Evolutionary conservation across 768 basidiomycete species (phyloP).

Genomic region (Sistotremastrum niveocremeum): DNA sequence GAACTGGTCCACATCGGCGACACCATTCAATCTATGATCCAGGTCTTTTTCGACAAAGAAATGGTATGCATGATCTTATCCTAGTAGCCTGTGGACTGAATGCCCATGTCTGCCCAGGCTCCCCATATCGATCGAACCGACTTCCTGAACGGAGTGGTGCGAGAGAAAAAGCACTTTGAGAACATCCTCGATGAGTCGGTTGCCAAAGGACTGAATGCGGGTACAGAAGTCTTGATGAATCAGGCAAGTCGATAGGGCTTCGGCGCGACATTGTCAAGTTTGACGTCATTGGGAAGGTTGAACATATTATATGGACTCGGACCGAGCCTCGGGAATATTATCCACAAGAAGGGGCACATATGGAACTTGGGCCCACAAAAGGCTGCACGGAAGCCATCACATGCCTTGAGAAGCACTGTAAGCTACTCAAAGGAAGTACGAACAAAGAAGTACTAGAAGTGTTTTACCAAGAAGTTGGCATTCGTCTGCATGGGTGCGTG

Average conservation of each 20-base stretch:
- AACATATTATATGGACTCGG: constrained; percentile 75
- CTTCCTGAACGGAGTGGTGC: constrained; percentile 82
- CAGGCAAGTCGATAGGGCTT: constrained; percentile 37
- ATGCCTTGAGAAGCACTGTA: constrained; percentile 84
- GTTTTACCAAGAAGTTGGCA: constrained; percentile 94
- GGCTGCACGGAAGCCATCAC: constrained; percentile 85
- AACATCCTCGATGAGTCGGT: constrained; percentile 86
- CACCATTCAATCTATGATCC: constrained; percentile 93
- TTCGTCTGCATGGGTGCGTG: constrained; percentile 69
- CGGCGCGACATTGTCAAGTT: not conserved
- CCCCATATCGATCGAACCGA: constrained; percentile 86
- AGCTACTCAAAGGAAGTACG: constrained; percentile 82
- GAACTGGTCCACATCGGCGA: constrained; percentile 95
- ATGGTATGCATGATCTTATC: constrained; percentile 36
- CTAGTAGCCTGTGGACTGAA: not conserved
- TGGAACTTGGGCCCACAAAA: constrained; percentile 76
- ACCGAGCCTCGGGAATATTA: constrained; percentile 85
- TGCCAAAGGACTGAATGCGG: constrained; percentile 85
- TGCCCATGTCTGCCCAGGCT: constrained; percentile 29
- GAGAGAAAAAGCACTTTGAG: constrained; percentile 96
- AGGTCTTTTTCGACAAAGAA: constrained; percentile 97
- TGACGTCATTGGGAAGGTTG: constrained; percentile 45
- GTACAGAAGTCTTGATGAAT: constrained; percentile 90
- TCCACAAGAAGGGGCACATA: constrained; percentile 62
- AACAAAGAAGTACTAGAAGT: constrained; percentile 95